Evolutionary conservation across 2,329 filamentous ascomycete species (phyloP).

Genomic region (Penicillium sp.): DNA sequence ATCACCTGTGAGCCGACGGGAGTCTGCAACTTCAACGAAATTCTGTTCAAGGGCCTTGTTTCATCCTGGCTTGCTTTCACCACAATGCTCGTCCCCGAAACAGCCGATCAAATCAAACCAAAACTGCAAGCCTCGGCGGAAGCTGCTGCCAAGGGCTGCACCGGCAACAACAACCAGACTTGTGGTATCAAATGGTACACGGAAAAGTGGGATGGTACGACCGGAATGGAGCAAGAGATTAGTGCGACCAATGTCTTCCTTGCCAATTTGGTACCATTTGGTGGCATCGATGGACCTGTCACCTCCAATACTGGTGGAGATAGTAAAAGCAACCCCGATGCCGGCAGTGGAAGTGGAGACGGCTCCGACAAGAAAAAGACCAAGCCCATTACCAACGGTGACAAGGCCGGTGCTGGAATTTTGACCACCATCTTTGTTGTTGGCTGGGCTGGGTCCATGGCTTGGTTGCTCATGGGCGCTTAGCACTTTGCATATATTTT

Average conservation of each 20-base stretch:
- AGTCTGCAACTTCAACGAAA: conserved; percentile 58
- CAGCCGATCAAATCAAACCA: conserved; percentile 56
- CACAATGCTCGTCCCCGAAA: conserved; percentile 64
- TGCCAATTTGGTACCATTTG: conserved; percentile 55
- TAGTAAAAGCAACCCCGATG: conserved; percentile 40
- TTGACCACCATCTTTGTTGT: conserved; percentile 36
- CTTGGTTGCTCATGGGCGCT: conserved; percentile 34
- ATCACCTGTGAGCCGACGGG: conserved; percentile 61
- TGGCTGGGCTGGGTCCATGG: conserved; percentile 30
- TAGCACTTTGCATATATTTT: background rate
- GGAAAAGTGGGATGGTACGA: conserved; percentile 54
- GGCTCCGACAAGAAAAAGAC: background rate
- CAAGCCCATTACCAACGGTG: conserved; percentile 31
- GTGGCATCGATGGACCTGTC: conserved; percentile 47
- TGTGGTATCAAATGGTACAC: conserved; percentile 66
- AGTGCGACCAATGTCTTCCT: conserved; percentile 65
- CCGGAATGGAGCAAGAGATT: conserved; percentile 69
- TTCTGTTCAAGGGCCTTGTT: conserved; percentile 70
- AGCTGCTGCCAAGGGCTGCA: conserved; percentile 64
- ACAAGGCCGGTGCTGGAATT: conserved; percentile 42
- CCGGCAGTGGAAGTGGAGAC: conserved; percentile 24
- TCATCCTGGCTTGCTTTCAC: conserved; percentile 65
- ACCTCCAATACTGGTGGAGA: conserved; percentile 57
- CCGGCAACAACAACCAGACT: conserved; percentile 57
- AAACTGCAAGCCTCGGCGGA: conserved; percentile 59